Evolutionary conservation across 164 flowering plant species (phyloP), one percentile per base, ranked within the genome.

Genomic region (Nymphaea colorata): DNA sequence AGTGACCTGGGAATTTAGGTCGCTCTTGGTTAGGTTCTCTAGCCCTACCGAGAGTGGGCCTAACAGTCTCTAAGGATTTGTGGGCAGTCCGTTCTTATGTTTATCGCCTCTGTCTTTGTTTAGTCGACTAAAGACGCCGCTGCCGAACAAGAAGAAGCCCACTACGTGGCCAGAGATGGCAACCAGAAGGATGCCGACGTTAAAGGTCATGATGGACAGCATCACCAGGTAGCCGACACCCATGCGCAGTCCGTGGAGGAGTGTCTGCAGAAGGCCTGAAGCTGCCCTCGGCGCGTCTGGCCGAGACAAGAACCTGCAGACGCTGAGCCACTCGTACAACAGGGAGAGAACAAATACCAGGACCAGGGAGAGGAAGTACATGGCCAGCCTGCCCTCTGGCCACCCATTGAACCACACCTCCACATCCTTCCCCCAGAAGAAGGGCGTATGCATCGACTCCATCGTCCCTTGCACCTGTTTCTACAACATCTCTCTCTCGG

Each of bases 361-460:
- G 43, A 77, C 3, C 59, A 85, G 66, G 17, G 85, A 74, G 10
- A 81, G 17, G 3, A 78, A 61, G 63, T 85, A 83, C 82, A 81
- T 78, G 64, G 73, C 78, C 5, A 80, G 41, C 44, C 69, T 64
- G 4, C 64, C 42, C 0, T 79, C 83, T 2, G 86, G 86, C 82
- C 85, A 84, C 4, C 74, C 76, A 3, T 74, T 44, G 77, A 84
- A 82, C 53, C 79, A 74, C 42, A 84, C n/a, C 61, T 74, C 73
- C 16, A 75, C 70, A 44, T 75, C 67, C 45, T 70, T 75, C 8
- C 85, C 82, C 85, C 85, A 84, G 68, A 74, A 82, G 69, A 82
- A 82, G n/a, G 84, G 57, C 78, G 68, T 69, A 72, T 79, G 85
- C 79, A 78, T 76, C 73, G 12, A 47, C 72, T 17, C 43, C 70